Percentiles rank a stretch among this genome's conserved stretches.
Conservation (phyloP, 129 eudicot species). For the Artemisia argyi region DNA sequence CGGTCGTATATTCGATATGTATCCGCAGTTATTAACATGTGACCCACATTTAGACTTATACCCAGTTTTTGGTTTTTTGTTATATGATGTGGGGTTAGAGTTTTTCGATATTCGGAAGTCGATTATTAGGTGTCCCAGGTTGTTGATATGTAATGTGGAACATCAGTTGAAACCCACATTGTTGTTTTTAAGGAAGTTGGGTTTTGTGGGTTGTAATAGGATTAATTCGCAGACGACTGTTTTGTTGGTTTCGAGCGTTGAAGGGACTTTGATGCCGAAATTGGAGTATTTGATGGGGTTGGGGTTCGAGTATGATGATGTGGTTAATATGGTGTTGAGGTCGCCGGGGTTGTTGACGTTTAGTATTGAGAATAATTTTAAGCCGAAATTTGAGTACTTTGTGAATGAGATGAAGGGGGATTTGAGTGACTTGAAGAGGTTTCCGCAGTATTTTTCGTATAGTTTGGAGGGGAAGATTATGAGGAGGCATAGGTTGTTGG, state of each 20-base stretch:
- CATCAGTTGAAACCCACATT: constrained; percentile 67
- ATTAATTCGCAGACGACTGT: constrained; percentile 61
- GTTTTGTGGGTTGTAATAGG: constrained; percentile 53
- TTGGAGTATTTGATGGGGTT: constrained; percentile 62
- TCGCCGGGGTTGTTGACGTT: constrained; percentile 76
- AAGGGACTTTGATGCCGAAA: constrained; percentile 52
- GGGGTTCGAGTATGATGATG: constrained; percentile 61
- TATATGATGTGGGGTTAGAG: constrained; percentile 56
- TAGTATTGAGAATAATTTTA: constrained; percentile 72
- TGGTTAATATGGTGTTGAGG: constrained; percentile 69
- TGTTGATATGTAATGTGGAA: constrained; percentile 60
- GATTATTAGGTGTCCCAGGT: constrained; percentile 68
- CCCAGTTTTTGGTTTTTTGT: constrained; percentile 69
- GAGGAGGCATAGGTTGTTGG: constrained; percentile 54
- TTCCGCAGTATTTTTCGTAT: constrained; percentile 92
- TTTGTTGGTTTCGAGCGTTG: constrained; percentile 68
- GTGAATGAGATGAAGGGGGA: constrained; percentile 80
- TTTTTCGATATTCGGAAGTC: constrained; percentile 49
- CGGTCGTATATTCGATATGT: constrained; percentile 76
- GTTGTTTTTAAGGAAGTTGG: constrained; percentile 49
- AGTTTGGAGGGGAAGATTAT: constrained; percentile 87
- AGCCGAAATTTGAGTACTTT: constrained; percentile 77
- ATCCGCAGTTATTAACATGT: constrained; percentile 65
- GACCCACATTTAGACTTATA: constrained; percentile 73
- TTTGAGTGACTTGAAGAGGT: constrained; percentile 64